Base-by-base conservation (phyloP, 768 basidiomycete species). In the Podaxis sp. region DNA sequence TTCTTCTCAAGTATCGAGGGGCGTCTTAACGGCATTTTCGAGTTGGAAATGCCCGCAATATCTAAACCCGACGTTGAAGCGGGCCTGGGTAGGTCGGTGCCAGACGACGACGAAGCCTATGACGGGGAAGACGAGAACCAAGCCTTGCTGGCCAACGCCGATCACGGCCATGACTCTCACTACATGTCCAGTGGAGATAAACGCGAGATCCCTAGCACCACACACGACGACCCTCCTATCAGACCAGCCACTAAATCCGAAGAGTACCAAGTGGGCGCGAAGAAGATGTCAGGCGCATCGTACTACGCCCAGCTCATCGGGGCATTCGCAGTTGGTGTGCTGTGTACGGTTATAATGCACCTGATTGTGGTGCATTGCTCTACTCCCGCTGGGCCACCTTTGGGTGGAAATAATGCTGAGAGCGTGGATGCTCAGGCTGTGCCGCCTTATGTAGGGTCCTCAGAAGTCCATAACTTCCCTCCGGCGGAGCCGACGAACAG, bases 401-500 rank as follows among this genome's bases (percentile, higher is more conserved):
- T 29, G 2, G 6, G 15, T 9, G 15, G 29, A 2, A 33, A n/a
- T 19, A 49, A n/a, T 11, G 36, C 25, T 24, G 36, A 12, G 22
- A 38, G 38, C 27, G 22, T 61, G 54, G 22, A 47, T 17, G 55
- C 37, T 7, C 46, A 55, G 19, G 46, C 86, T 15, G 89, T 88
- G 0, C 77, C 86, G 2, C 87, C 90, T 1, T 84, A 85, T 70
- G 89, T 86, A 19, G 91, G 92, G 13, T 90, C 90, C 0, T 88
- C 90, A 2, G 80, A 82, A 63, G 79, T 82, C 4, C 85, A 93
- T 72, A 71, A 84, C 22, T 93, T 83, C 71, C 93, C 93, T 8
- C 92, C 93, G 0, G 66, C 84, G 0, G 81, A 82, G 5, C 90
- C 92, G 0, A 92, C 90, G 17, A 94, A 94, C 67, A 79, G 76